Evolutionary conservation across 2,329 filamentous ascomycete species (phyloP).

Genomic region (Apiospora pterosperma): DNA sequence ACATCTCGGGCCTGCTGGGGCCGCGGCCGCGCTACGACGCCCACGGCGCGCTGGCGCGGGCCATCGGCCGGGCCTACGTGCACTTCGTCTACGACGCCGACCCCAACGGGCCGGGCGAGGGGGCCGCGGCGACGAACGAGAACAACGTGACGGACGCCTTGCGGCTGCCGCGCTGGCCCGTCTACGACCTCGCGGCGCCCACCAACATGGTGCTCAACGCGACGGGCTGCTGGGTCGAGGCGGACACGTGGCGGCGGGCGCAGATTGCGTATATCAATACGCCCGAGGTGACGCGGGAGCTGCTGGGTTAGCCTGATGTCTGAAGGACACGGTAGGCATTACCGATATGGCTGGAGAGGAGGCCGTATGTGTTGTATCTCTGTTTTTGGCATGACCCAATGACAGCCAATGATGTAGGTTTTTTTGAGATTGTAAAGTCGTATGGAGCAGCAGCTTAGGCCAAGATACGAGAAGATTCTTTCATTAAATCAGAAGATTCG

Average conservation of each 20-base stretch:
- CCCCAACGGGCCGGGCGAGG: conserved; percentile 31
- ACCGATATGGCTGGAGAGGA: too few relatives aligned
- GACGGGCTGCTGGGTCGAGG: conserved; percentile 39
- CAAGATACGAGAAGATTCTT: too few relatives aligned
- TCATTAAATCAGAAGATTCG: too few relatives aligned
- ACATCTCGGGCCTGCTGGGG: conserved; percentile 43
- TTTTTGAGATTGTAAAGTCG: too few relatives aligned
- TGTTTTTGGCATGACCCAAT: too few relatives aligned
- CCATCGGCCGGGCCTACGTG: conserved; percentile 39
- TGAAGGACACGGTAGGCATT: too few relatives aligned
- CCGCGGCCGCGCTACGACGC: conserved; percentile 39
- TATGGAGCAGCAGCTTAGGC: too few relatives aligned
- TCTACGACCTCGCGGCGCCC: conserved; percentile 27
- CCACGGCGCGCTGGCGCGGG: conserved; percentile 29
- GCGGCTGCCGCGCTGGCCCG: conserved; percentile 18
- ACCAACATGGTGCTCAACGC: conserved; percentile 44
- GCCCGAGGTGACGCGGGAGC: conserved; percentile 32
- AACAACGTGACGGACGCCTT: neutral
- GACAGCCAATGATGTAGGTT: too few relatives aligned
- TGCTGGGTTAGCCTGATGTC: conserved; percentile 20
- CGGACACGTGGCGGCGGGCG: conserved; percentile 44
- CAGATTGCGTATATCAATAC: conserved; percentile 42
- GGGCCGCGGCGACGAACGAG: neutral
- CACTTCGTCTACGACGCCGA: conserved; percentile 39
- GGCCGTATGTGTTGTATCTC: too few relatives aligned